Evolutionary conservation across 1,139 yeast species (phyloP).

Genomic region (Pichia sp.): DNA sequence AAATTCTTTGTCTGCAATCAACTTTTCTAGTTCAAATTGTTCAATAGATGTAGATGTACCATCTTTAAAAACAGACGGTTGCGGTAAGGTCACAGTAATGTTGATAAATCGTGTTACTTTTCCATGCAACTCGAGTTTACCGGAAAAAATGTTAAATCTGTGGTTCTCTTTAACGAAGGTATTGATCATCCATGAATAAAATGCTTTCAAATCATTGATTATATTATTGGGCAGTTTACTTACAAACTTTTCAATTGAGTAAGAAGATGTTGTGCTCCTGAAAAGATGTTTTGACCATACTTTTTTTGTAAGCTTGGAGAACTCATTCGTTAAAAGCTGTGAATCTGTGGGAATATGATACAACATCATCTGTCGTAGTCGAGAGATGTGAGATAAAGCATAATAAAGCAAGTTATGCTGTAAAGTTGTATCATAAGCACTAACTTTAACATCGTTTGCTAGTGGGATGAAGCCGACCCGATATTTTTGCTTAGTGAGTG

Average conservation of each 20-base stretch:
- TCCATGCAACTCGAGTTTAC: constrained; percentile 34
- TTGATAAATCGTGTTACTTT: constrained; percentile 46
- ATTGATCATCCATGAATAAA: constrained; percentile 56
- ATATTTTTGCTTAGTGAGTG: constrained; percentile 41
- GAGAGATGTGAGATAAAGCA: constrained; percentile 45
- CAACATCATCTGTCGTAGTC: constrained; percentile 47
- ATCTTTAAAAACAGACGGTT: constrained; percentile 46
- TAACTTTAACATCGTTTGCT: constrained; percentile 42
- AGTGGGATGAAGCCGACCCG: constrained; percentile 61
- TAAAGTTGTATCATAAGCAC: constrained; percentile 17
- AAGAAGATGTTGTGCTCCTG: constrained; percentile 59
- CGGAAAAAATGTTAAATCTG: constrained; percentile 40
- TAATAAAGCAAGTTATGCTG: constrained; percentile 46
- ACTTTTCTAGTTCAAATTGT: constrained; percentile 41
- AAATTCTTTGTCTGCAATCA: constrained; percentile 42
- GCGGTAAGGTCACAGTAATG: constrained; percentile 53
- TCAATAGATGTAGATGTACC: constrained; percentile 39
- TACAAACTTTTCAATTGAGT: constrained; percentile 50
- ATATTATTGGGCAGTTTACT: constrained; percentile 34
- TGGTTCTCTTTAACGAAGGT: constrained; percentile 32
- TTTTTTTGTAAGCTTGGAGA: constrained; percentile 41
- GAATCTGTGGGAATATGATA: constrained; percentile 22
- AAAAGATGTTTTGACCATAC: constrained; percentile 59
- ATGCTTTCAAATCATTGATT: constrained; percentile 33
- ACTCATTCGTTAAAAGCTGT: constrained; percentile 22